Conservation (phyloP, 352 stramenopile genomes). For the Phytopythium helicoides region DNA sequence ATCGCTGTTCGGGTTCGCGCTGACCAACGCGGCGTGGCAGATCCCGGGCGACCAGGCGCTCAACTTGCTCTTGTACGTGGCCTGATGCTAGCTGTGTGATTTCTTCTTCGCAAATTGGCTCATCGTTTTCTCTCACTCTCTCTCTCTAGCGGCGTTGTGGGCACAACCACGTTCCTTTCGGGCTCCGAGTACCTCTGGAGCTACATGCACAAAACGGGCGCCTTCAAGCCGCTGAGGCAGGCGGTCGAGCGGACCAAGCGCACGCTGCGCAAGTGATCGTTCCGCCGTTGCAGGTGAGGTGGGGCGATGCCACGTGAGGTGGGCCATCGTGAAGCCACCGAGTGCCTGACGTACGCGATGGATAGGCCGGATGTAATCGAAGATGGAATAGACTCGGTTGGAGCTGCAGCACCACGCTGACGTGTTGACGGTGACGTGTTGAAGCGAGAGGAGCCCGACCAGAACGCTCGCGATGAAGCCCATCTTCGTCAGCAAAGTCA, state of each 20-base stretch:
- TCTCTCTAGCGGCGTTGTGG: conserved; percentile 57
- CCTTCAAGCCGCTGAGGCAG: conserved; percentile 52
- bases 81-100: not conserved
- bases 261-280: conserved; percentile 7
- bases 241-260: conserved; percentile 27
- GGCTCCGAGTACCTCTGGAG: conserved; percentile 74
- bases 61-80: conserved; percentile 61
- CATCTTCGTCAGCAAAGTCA: too few species aligned
- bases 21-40: conserved; percentile 75
- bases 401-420: too few species aligned
- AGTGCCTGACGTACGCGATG: too few species aligned
- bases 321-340: too few species aligned
- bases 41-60: conserved; percentile 57
- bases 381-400: too few species aligned
- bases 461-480: too few species aligned
- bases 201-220: conserved; percentile 69
- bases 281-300: too few species aligned
- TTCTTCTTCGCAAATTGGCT: conserved; percentile 6
- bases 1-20: conserved; percentile 61
- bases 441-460: too few species aligned
- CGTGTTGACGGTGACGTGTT: too few species aligned
- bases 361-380: too few species aligned
- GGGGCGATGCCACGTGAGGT: too few species aligned
- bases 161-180: conserved; percentile 73
- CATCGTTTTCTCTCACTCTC: too few species aligned